A percentile compares a stretch with the other conserved stretches of the same genome.
Evolutionary conservation across 495 filamentous ascomycete species (phyloP).

Genomic region (Filosporella fistucella): DNA sequence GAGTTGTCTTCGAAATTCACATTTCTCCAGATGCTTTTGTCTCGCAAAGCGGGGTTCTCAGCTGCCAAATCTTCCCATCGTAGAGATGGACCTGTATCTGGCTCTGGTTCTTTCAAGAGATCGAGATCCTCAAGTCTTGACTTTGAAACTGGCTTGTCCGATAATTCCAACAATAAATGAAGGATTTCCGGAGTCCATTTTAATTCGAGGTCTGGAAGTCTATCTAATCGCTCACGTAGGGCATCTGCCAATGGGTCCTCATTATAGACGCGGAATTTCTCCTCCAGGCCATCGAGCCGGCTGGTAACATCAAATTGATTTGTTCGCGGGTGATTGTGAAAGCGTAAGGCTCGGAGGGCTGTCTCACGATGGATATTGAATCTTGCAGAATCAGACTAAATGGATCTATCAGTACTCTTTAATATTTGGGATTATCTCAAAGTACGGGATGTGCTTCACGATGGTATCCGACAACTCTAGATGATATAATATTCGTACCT

Average conservation of each 20-base stretch:
- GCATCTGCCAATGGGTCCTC: constrained; percentile 79
- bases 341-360: constrained; percentile 48
- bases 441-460: too few relatives aligned
- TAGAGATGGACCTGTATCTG: constrained; percentile 38
- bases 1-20: constrained; percentile 71
- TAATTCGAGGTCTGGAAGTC: constrained; percentile 44
- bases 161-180: constrained; percentile 73
- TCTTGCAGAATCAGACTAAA: constrained; percentile 34
- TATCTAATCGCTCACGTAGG: constrained; percentile 56
- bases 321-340: constrained; percentile 62
- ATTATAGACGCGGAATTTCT: constrained; percentile 79
- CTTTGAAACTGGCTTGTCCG: constrained; percentile 71
- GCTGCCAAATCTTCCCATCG: constrained; percentile 73
- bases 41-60: constrained; percentile 64
- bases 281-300: constrained; percentile 73
- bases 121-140: constrained; percentile 60
- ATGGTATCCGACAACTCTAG: too few relatives aligned
- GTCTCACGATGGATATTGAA: constrained; percentile 46
- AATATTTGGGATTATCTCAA: too few relatives aligned
- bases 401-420: too few relatives aligned
- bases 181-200: constrained; percentile 76
- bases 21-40: constrained; percentile 72
- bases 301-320: constrained; percentile 84
- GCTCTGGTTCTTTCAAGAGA: constrained; percentile 37
- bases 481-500: constrained; percentile 13